Base-by-base conservation (phyloP, 371 early-diverging fungal species). In the Mortierella sp. region DNA sequence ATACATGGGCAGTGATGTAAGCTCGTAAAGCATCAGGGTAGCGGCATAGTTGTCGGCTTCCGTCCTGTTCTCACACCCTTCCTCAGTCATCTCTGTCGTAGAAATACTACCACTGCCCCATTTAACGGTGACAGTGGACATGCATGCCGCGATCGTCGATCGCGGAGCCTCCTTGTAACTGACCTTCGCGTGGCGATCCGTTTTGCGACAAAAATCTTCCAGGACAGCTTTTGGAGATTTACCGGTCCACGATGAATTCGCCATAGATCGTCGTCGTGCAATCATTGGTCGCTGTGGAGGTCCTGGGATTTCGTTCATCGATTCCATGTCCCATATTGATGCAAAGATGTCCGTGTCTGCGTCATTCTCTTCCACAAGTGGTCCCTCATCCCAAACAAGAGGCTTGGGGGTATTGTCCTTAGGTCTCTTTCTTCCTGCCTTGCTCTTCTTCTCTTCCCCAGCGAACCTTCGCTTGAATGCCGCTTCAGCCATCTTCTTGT, bases 1-100 rank as follows among this genome's bases (percentile, higher is more conserved):
- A 55, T 90, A 85, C 8, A 86, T 39, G 0, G 89, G 85, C n/a
- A 84, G 71, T 0, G 74, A 56, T 1, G 86, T 74, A 27, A 91
- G 51, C 0, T 71, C 67, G 57, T 83, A 88, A 2, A 91, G 63
- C 31, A 88, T 85, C 28, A 73, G 57, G 1, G 83, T 84, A 8
- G 92, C 82, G 8, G 82, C 85, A 47, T 85, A 85, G 39, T 88
- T 83, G 45, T 89, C 87, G 0, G 91, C 90, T 52, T 85, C 88
- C 41, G 44, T 49, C 55, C 57, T 62, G 7, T 62, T 80, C 43
- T 76, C 68, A 27, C 73, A 71, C 7, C 74, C 71, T 17, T 79
- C 78, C n/a, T 66, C 71, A 2, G 41, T 44, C 63, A 66, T 77
- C 64, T 79, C 78, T 1, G 67, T 79, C 14, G 79, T 39, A 8